These are phyloP conservation scores for Melaleuca alternifolia DNA, from an alignment of 345 rosid genomes.

Conservation along the genomic window DNA sequence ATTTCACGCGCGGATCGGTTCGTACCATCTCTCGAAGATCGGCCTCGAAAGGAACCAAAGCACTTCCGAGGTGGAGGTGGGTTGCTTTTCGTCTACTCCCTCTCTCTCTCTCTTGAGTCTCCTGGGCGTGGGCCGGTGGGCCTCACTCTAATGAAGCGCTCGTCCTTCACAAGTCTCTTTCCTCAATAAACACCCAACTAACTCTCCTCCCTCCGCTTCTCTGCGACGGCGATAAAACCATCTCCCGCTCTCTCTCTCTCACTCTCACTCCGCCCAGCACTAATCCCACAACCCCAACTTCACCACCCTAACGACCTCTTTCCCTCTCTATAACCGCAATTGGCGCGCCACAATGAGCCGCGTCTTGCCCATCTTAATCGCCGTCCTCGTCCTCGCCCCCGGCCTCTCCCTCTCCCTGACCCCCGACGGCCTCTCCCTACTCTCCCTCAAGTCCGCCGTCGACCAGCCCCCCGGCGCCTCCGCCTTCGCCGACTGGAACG, in stretches of 20 bases:
- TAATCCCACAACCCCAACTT: not conserved
- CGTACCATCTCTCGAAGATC: not conserved
- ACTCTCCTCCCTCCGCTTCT: not conserved
- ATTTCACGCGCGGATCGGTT: not conserved
- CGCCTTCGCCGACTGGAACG: constrained; percentile 81
- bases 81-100: constrained; percentile 12
- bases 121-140: constrained; percentile 37
- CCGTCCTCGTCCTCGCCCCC: constrained; percentile 5
- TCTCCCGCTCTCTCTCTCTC: not conserved
- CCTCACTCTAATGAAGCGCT: constrained; percentile 39
- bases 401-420: constrained; percentile 34
- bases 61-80: not conserved
- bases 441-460: constrained; percentile 83
- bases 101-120: not conserved
- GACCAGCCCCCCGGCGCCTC: constrained; percentile 20
- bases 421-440: constrained; percentile 85
- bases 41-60: not conserved
- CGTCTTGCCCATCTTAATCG: constrained; percentile 3
- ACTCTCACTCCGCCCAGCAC: not conserved
- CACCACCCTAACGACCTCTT: not conserved
- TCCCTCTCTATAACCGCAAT: not conserved
- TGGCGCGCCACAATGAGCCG: not conserved
- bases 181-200: constrained; percentile 22
- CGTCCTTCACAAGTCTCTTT: constrained; percentile 41
- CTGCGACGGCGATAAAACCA: not conserved